Base-by-base conservation (phyloP, 495 filamentous ascomycete species). In the Neurospora cerealis region DNA sequence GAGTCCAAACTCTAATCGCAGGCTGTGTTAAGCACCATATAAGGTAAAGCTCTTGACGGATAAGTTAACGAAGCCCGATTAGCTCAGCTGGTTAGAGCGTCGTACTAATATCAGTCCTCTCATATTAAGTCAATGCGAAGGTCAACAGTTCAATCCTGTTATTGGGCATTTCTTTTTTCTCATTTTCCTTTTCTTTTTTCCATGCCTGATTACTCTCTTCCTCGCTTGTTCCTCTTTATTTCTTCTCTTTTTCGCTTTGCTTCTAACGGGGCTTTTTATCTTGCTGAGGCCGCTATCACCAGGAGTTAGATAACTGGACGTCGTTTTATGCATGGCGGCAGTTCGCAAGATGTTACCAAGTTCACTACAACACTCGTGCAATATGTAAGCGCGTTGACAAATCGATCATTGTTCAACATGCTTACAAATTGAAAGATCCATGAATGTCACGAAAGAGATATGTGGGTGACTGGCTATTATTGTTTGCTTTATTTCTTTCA, bases 31-130 rank as follows among this genome's bases (percentile, higher is more conserved):
- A 44, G 41, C n/a, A 11, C 7, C 21, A 54, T 54, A 28, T 54
- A 11, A 15, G 10, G 0, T 13, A 4, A 10, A 5, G n/a, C 10
- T 24, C 2, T 54, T 28, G 21, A 21, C 2, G 0, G 0, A 28
- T 15, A 0, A 24, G 1, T 15, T 1, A 60, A 60, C 21, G 0
- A 60, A 28, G 48, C 48, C 48, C 48, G 48, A 60, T 60, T 54
- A 54, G 46, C 46, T 54, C 46, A 54, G 46, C 46, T 54, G 46
- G 46, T 54, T 54, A 54, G 46, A 54, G 46, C 46, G 46, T 54
- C 46, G 46, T 54, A 54, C 46, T 54, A 54, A 54, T 54, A 54
- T 54, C 46, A 48, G 46, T 54, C 10, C 4, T 54, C 46, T 54
- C 21, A 24, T 54, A 54, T 54, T n/a, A 54, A 54, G 46, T 54